phyloP scores from a whole-genome alignment of 1,284 basidiomycete species.

The Abortiporus biennis region DNA sequence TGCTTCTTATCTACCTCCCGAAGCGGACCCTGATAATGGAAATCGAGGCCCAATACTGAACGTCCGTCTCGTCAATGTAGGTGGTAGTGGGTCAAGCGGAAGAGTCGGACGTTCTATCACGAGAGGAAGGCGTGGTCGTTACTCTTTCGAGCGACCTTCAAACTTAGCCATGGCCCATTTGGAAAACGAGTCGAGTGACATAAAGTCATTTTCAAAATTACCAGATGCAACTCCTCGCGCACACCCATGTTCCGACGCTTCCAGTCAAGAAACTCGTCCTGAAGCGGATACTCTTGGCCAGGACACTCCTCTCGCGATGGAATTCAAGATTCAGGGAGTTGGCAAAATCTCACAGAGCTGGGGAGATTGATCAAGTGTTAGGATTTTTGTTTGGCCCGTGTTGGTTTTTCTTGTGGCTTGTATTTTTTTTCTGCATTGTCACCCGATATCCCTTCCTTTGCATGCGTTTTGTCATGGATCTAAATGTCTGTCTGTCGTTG shows the following conservation, averaged over 20 bases:
- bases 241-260: background rate
- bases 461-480: too few relatives aligned
- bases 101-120: conserved; percentile 16
- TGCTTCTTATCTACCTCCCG: conserved; percentile 24
- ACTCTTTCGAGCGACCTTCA: conserved; percentile 13
- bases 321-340: conserved; percentile 21
- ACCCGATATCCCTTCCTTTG: too few relatives aligned
- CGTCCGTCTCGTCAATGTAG: conserved; percentile 19
- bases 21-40: conserved; percentile 19
- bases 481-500: too few relatives aligned
- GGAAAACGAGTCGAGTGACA: background rate
- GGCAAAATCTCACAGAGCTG: conserved; percentile 26
- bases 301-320: conserved; percentile 13
- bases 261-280: background rate
- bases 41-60: conserved; percentile 20
- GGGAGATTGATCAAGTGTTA: conserved; percentile 27
- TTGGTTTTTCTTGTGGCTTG: too few relatives aligned
- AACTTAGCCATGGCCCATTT: background rate
- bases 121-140: conserved; percentile 21
- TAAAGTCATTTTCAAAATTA: too few relatives aligned
- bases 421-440: too few relatives aligned
- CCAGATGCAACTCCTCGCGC: too few relatives aligned
- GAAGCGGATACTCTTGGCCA: conserved; percentile 1
- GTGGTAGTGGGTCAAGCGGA: conserved; percentile 17
- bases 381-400: too few relatives aligned